phyloP scores from a whole-genome alignment of 2,329 filamentous ascomycete species.

The Botrytis cinerea region DNA sequence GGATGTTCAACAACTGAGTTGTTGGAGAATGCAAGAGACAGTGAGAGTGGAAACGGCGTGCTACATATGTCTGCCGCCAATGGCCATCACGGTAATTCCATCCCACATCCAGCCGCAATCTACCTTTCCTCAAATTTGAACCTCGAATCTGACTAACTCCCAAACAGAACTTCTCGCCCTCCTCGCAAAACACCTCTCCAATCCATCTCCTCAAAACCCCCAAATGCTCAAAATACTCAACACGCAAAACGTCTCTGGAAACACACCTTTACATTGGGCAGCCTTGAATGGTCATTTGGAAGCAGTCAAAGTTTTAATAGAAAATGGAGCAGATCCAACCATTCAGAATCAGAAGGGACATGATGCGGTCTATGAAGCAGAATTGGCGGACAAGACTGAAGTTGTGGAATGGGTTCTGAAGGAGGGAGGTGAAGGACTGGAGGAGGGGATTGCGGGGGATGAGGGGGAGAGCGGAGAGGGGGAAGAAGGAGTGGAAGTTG shows the following conservation, averaged over 20 bases:
- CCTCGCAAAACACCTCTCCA: slow-evolving; percentile 45
- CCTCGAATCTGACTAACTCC: neutral
- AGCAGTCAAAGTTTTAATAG: slow-evolving; percentile 74
- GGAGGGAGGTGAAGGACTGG: slow-evolving; percentile 44
- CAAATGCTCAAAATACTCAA: slow-evolving; percentile 58
- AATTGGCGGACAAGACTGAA: slow-evolving; percentile 66
- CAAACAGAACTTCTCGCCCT: slow-evolving; percentile 42
- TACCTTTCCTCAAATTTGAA: too few relatives aligned
- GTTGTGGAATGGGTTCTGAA: slow-evolving; percentile 58
- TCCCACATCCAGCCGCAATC: neutral
- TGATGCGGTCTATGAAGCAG: slow-evolving; percentile 73
- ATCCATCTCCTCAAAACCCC: slow-evolving; percentile 37
- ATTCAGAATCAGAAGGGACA: slow-evolving; percentile 83
- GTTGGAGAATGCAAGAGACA: slow-evolving; percentile 69
- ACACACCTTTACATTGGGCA: slow-evolving; percentile 93
- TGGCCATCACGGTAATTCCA: slow-evolving; percentile 69
- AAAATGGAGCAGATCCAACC: slow-evolving; percentile 73
- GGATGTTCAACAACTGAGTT: slow-evolving; percentile 61
- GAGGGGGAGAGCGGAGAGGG: slow-evolving; percentile 29
- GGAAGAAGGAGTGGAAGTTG: slow-evolving; percentile 28
- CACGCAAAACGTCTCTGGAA: slow-evolving; percentile 75
- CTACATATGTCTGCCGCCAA: slow-evolving; percentile 94
- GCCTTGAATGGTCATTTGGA: slow-evolving; percentile 84
- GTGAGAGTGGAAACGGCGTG: slow-evolving; percentile 72
- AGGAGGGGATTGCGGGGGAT: slow-evolving; percentile 41